phyloP scores from a whole-genome alignment of 805 yeast species.

The Danielia reshetovae region DNA sequence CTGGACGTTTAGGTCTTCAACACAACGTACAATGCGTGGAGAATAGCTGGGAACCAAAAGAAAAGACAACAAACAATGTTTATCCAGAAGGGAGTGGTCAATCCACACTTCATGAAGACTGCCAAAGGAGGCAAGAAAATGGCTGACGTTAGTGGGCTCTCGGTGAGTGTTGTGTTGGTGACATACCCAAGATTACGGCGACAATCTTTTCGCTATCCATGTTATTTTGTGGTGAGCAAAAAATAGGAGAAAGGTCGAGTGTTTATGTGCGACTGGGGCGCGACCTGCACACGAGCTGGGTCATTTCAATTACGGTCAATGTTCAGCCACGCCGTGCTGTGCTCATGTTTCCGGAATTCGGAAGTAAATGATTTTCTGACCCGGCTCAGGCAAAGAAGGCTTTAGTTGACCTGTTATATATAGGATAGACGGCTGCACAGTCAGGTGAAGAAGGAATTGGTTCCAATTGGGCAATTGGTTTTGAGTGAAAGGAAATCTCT shows the following conservation, averaged over 20 bases:
- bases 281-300: conserved; percentile 1
- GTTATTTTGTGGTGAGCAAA: conserved; percentile 1
- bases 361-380: too few species aligned
- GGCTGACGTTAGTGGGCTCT: conserved; percentile 35
- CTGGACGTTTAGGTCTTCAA: conserved; percentile 23
- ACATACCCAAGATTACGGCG: conserved; percentile 34
- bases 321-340: too few species aligned
- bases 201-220: conserved; percentile 42
- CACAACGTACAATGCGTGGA: conserved; percentile 70
- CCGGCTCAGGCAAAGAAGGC: too few species aligned
- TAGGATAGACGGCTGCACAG: too few species aligned
- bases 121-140: conserved; percentile 72
- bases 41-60: conserved; percentile 75
- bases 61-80: conserved; percentile 60
- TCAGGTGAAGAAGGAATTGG: too few species aligned
- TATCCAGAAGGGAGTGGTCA: conserved; percentile 59
- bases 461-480: too few species aligned
- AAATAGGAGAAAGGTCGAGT: conserved; percentile 1
- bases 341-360: too few species aligned
- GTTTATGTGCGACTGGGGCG: background rate
- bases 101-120: conserved; percentile 66
- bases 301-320: too few species aligned
- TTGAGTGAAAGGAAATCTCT: too few species aligned
- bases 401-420: too few species aligned
- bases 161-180: background rate